These are phyloP conservation scores for Fonsecaea multimorphosa DNA, from an alignment of 2,329 filamentous ascomycete species.

Conservation along the genomic window DNA sequence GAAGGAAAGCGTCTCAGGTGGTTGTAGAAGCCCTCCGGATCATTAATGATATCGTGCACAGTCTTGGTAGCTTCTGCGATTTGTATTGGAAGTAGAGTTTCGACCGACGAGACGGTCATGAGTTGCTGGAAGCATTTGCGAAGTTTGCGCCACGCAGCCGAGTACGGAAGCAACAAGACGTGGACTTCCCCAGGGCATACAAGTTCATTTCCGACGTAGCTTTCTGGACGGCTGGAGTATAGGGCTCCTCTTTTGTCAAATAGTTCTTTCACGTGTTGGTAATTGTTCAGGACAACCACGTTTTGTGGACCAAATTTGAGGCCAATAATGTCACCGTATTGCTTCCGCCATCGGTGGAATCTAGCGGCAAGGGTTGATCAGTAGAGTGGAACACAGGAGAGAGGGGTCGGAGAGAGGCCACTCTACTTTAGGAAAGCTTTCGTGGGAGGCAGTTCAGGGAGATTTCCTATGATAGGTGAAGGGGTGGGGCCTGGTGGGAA, in stretches of 20 bases:
- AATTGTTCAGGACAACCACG: slow-evolving; percentile 22
- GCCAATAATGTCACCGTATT: slow-evolving; percentile 23
- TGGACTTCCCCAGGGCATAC: slow-evolving; percentile 6
- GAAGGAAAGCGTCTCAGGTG: slow-evolving; percentile 10
- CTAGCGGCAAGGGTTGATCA: neutral
- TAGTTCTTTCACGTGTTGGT: slow-evolving; percentile 40
- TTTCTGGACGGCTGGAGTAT: no score
- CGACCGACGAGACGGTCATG: slow-evolving; percentile 6
- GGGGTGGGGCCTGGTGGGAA: no score
- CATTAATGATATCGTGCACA: neutral
- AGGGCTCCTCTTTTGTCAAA: slow-evolving; percentile 41
- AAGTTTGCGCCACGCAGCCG: slow-evolving; percentile 12
- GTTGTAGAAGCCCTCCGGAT: slow-evolving; percentile 11
- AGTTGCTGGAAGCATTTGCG: slow-evolving; percentile 33
- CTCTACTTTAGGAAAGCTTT: slow-evolving; percentile 16
- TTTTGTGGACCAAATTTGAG: slow-evolving; percentile 26
- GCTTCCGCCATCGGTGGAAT: slow-evolving; percentile 12
- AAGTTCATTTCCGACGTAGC: slow-evolving; percentile 49
- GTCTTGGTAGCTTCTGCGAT: slow-evolving; percentile 2
- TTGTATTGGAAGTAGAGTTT: slow-evolving; percentile 1
- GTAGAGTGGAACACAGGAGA: no score
- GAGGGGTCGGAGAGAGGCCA: no score
- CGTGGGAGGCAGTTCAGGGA: slow-evolving; percentile 19
- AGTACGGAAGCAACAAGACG: slow-evolving; percentile 41
- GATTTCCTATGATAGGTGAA: slow-evolving; percentile 18